Evolutionary conservation across 768 basidiomycete genomes (phyloP), one percentile per base, ranked within the genome.

Genomic region (Fibroporia radiculosa): DNA sequence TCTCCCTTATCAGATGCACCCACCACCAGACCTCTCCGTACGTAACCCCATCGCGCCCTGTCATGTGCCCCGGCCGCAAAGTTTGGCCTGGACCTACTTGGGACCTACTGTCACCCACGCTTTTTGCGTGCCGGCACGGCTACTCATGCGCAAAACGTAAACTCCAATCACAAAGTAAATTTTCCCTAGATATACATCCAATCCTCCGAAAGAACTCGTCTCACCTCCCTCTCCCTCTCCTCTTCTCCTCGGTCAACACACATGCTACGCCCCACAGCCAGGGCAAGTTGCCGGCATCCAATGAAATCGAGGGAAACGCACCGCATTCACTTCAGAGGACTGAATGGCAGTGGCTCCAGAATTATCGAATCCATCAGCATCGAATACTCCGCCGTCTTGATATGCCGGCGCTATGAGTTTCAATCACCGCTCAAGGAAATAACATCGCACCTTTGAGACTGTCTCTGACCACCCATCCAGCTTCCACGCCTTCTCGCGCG

Each of bases 391-490:
- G 92, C 76, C 3, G 96, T 99, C 92, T 97, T 63, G n/a, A 32
- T 47, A 37, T 31, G 16, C 23, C 8, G 29, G 36, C 25, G 3
- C 24, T 1, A 12, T 33, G 20, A 18, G 22, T n/a, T 36, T 25
- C 11, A 35, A n/a, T 35, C 34, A 18, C 34, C 34, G 34, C 34
- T 8, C 34, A 8, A 35, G 23, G 25, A 31, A 24, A 7, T 23
- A 23, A 6, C 40, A 16, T 39, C 71, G 51, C 53, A 82, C 93
- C 82, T 93, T 91, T 49, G 83, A 81, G 26, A 95, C 92, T 0
- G 92, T 95, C 63, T 89, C 88, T 34, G 87, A 85, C 95, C 95
- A 99, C 4, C 91, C 92, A 49, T 93, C 90, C 53, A 91, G 73
- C 56, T 88, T 77, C 95, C 95, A 99, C 19, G 93, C 92, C 61